These are phyloP conservation scores for Thelephora aurantiotincta DNA, from an alignment of 768 basidiomycete species.

Conservation along the genomic window DNA sequence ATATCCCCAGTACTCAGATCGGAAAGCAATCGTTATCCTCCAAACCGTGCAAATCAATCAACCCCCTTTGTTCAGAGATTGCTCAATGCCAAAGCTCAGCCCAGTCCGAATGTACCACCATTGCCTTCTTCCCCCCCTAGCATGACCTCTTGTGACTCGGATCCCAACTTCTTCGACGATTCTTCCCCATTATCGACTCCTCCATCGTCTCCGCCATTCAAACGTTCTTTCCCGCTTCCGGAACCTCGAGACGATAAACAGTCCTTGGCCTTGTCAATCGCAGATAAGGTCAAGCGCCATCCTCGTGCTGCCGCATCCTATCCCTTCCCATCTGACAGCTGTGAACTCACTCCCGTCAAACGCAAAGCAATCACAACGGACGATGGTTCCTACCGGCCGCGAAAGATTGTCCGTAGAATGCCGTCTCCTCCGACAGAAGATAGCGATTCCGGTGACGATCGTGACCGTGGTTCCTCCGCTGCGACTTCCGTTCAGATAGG, in stretches of 20 bases:
- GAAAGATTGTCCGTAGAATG: neutral
- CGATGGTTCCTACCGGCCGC: neutral
- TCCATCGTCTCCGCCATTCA: constrained; percentile 4
- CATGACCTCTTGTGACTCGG: constrained; percentile 6
- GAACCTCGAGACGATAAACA: neutral
- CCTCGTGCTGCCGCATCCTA: neutral
- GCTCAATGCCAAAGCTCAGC: neutral
- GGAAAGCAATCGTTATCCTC: neutral
- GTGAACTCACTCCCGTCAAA: neutral
- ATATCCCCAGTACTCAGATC: neutral
- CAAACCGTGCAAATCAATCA: neutral
- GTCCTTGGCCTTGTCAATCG: neutral
- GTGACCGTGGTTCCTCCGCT: neutral
- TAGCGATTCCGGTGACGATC: neutral
- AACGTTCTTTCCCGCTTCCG: neutral
- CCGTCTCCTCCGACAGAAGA: neutral
- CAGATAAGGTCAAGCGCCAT: constrained; percentile 1
- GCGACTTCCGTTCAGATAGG: neutral
- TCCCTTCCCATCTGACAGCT: neutral
- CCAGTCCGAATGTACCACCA: neutral
- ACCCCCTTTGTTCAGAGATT: neutral
- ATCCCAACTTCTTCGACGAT: constrained; percentile 5
- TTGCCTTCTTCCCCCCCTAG: constrained; percentile 4
- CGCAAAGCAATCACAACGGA: neutral
- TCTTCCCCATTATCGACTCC: constrained; percentile 8